These are phyloP conservation scores for Hyphopichia khmerensis DNA, from an alignment of 1,139 yeast species.

Conservation along the genomic window DNA sequence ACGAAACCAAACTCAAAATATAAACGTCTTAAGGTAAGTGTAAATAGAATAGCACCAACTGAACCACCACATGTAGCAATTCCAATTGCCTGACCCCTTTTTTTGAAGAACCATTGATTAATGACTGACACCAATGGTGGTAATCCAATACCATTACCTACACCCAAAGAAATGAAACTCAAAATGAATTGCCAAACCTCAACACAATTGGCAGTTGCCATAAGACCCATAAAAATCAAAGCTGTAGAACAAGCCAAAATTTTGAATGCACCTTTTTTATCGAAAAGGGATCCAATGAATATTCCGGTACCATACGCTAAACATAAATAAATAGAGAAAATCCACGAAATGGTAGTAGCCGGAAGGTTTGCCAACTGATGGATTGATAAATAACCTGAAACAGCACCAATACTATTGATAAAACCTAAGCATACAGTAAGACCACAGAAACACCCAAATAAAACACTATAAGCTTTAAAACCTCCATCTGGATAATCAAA, in stretches of 20 bases:
- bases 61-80: constrained; percentile 64
- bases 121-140: constrained; percentile 57
- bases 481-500: constrained; percentile 67
- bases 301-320: constrained; percentile 59
- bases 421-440: constrained; percentile 59
- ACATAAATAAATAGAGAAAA: constrained; percentile 61
- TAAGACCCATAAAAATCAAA: constrained; percentile 45
- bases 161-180: constrained; percentile 51
- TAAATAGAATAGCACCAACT: constrained; percentile 61
- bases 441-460: constrained; percentile 63
- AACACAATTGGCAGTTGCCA: constrained; percentile 51
- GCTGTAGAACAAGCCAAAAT: constrained; percentile 46
- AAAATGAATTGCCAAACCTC: constrained; percentile 55
- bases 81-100: constrained; percentile 56
- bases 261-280: constrained; percentile 44
- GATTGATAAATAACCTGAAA: constrained; percentile 57
- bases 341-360: constrained; percentile 60
- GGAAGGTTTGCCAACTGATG: constrained; percentile 49
- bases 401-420: constrained; percentile 61
- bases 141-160: constrained; percentile 57
- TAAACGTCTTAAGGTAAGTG: constrained; percentile 54
- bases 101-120: constrained; percentile 57
- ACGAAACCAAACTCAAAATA: constrained; percentile 53
- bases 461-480: constrained; percentile 53
- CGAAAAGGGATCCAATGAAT: constrained; percentile 45